Evolutionary conservation across 306 rosid species (phyloP), one percentile per base, ranked within the genome.

Genomic region (Cicer pinnatifidum): DNA sequence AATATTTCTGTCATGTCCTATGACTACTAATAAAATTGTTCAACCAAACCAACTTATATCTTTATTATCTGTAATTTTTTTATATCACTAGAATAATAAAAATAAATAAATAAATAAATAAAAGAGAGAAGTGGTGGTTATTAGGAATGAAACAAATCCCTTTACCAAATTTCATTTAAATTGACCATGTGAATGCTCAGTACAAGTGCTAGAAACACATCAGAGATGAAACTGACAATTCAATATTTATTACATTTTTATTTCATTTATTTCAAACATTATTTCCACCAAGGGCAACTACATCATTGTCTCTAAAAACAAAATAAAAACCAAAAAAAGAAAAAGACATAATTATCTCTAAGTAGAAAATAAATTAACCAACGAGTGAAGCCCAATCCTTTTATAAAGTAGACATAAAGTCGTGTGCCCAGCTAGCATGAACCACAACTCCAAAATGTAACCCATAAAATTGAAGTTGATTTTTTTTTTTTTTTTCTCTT

Each of bases 161-260:
- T 2, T 39, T 20, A 20, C 51, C 17, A 41, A 13, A 15, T 53
- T 38, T 39, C 3, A 37, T 54, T 19, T 40, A 43, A 54, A 54
- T 8, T 54, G 23, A 3, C 43, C 73, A 78, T 35, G 82, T 68
- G 77, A 73, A 2, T 16, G 50, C 38, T 43, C 59, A 66, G 80
- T 2, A 45, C 50, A 73, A 69, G 40, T 39, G 33, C 23, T 60
- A 38, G 45, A 11, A 69, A 69, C 78, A 44, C 59, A 44, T 23
- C 6, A 37, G 3, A 68, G 13, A 28, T 37, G 75, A 73, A 52
- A 35, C 80, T 45, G 82, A 56, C 75, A 73, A 56, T 56, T 73
- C 56, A 78, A 73, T 15, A 73, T 82, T 78, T 53, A 77, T 77
- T 82, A 41, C n/a, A 54, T 1, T 13, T 16, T 13, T 8, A 54